Evolutionary conservation across 768 basidiomycete genomes (phyloP).

Genomic region (Tylopilus balloui): DNA sequence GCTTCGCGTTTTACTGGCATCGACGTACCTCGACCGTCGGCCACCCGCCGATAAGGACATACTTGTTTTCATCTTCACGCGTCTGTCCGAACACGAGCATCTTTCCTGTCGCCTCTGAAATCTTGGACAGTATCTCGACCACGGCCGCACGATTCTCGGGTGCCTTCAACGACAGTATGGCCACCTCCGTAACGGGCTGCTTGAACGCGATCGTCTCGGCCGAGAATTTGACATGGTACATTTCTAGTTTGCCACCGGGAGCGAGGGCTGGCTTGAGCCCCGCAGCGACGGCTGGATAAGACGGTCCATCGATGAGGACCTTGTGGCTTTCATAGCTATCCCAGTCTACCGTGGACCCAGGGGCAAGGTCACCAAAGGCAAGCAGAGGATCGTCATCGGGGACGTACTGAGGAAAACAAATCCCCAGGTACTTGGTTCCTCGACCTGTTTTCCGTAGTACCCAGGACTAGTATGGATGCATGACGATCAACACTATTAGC

Average conservation of each 20-base stretch:
- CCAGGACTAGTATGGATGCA: constrained; percentile 9
- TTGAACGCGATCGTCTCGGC: constrained; percentile 12
- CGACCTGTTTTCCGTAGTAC: constrained; percentile 21
- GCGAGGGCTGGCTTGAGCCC: constrained; percentile 5
- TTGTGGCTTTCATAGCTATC: constrained; percentile 23
- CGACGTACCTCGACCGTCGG: constrained; percentile 21
- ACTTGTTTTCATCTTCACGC: constrained; percentile 20
- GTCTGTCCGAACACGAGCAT: constrained; percentile 19
- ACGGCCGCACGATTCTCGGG: constrained; percentile 20
- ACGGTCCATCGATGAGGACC: constrained; percentile 2
- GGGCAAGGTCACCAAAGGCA: background rate
- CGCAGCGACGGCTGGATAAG: constrained; percentile 3
- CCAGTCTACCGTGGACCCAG: constrained; percentile 22
- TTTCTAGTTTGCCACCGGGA: constrained; percentile 1
- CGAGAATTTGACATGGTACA: constrained; percentile 23
- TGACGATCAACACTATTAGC: background rate
- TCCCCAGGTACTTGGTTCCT: constrained; percentile 7
- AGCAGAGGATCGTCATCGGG: background rate
- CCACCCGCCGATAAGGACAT: constrained; percentile 22
- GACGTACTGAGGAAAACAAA: constrained; percentile 18
- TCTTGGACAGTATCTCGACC: constrained; percentile 6
- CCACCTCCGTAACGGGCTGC: constrained; percentile 23
- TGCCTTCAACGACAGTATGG: constrained; percentile 18
- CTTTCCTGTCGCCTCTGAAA: constrained; percentile 11
- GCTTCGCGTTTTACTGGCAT: no score